Evolutionary conservation across 2,329 filamentous ascomycete genomes (phyloP).

Genomic region (Diplodia mutila): DNA sequence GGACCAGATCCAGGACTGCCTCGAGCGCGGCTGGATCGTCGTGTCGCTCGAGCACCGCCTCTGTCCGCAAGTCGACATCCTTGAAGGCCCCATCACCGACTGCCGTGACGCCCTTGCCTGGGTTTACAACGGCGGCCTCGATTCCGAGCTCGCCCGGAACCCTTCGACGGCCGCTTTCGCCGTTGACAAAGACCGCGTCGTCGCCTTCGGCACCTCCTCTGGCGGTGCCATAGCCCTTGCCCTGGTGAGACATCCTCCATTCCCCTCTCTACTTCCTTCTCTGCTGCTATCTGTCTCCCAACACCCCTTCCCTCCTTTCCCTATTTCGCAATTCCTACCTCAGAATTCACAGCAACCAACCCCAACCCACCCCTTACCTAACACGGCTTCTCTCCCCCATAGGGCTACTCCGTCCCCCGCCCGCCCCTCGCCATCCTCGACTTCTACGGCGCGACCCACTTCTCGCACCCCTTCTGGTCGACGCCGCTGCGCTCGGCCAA

Average conservation of each 20-base stretch:
- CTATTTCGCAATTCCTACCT: no score
- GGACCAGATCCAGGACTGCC: conserved; percentile 30
- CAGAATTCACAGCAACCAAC: no score
- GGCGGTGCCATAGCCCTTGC: conserved; percentile 46
- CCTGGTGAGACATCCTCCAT: conserved; percentile 44
- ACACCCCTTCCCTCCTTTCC: no score
- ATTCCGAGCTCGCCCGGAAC: conserved; percentile 29
- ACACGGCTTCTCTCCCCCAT: not conserved
- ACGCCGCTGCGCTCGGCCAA: conserved; percentile 37
- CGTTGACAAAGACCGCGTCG: conserved; percentile 38
- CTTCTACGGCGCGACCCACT: conserved; percentile 46
- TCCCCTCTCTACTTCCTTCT: not conserved
- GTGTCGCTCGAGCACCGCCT: conserved; percentile 35
- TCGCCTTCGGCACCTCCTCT: conserved; percentile 45
- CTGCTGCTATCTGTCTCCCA: not conserved
- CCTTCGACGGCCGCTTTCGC: conserved; percentile 22
- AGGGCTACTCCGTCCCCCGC: conserved; percentile 33
- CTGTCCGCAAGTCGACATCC: conserved; percentile 39
- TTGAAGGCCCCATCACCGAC: conserved; percentile 40
- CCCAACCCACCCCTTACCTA: no score
- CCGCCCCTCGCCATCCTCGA: conserved; percentile 46
- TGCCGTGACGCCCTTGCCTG: conserved; percentile 43
- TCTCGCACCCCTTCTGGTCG: conserved; percentile 45
- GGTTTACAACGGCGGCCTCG: conserved; percentile 39
- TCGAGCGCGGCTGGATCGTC: conserved; percentile 30